phyloP scores from a whole-genome alignment of 2,329 filamentous ascomycete species.

The Clonostachys sp. region DNA sequence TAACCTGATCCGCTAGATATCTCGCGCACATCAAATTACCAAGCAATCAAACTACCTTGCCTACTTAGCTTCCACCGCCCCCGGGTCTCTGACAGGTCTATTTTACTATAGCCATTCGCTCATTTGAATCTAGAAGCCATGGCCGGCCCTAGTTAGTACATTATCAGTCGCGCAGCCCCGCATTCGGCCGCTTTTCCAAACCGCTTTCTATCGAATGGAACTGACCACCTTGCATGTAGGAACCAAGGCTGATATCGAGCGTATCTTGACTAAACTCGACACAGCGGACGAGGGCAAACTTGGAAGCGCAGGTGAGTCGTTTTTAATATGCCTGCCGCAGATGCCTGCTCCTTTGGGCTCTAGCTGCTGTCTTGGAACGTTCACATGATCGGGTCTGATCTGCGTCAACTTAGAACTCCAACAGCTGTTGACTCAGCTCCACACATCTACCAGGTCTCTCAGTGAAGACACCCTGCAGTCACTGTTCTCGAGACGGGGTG shows the following conservation, averaged over 20 bases:
- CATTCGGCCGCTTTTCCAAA: too few species aligned
- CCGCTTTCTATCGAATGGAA: too few species aligned
- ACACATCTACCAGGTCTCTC: conserved; percentile 1
- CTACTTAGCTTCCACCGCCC: too few species aligned
- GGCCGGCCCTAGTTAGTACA: too few species aligned
- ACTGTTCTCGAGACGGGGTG: conserved; percentile 1
- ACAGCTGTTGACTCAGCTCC: conserved; percentile 1
- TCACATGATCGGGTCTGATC: background rate
- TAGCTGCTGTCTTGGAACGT: background rate
- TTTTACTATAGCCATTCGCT: too few species aligned
- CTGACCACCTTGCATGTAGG: background rate
- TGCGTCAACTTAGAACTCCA: background rate
- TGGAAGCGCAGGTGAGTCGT: background rate
- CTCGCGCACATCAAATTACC: too few species aligned
- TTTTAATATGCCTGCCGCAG: background rate
- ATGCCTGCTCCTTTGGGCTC: background rate
- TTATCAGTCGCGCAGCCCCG: too few species aligned
- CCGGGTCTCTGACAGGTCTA: too few species aligned
- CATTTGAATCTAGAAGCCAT: too few species aligned
- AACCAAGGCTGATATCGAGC: conserved; percentile 3
- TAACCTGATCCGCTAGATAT: too few species aligned
- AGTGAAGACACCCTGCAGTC: background rate
- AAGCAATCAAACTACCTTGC: too few species aligned
- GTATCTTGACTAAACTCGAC: conserved; percentile 1
- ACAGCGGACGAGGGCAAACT: background rate